Percentiles rank a stretch among this genome's conserved stretches.
These are phyloP conservation scores for Myochromella boudieri DNA, from an alignment of 768 basidiomycete genomes.

Conservation along the genomic window DNA sequence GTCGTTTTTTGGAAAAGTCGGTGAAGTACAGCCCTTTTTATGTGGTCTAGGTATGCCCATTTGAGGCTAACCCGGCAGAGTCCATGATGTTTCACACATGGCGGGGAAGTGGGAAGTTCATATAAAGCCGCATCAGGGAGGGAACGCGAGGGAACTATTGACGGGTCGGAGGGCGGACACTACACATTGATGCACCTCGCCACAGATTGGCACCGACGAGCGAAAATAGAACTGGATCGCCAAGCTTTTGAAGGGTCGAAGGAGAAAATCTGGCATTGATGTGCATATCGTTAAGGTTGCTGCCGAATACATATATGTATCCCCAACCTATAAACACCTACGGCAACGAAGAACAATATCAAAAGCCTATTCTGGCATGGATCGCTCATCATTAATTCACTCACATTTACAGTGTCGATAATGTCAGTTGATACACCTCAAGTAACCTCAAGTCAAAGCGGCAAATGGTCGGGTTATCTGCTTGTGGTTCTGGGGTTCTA, in stretches of 20 bases:
- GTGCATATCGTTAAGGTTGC: no score
- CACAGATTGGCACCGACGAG: conserved; percentile 10
- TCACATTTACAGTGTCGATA: no score
- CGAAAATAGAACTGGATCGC: conserved; percentile 3
- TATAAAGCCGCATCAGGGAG: conserved; percentile 13
- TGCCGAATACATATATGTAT: no score
- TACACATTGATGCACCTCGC: background rate
- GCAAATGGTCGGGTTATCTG: background rate
- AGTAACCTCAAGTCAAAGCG: background rate
- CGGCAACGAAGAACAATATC: no score
- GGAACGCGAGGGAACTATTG: background rate
- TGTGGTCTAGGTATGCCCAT: background rate
- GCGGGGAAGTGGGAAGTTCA: conserved; percentile 4
- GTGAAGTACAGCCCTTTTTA: conserved; percentile 4
- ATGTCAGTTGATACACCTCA: no score
- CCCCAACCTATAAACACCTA: no score
- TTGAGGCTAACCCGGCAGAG: background rate
- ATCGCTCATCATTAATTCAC: no score
- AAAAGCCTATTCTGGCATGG: no score
- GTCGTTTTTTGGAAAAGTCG: background rate
- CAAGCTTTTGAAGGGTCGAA: no score
- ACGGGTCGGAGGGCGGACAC: no score
- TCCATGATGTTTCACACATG: conserved; percentile 2
- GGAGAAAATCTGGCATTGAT: no score
- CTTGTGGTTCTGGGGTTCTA: background rate